Evolutionary conservation across 2,329 filamentous ascomycete species (phyloP).

Genomic region (Cladophialophora immunda): DNA sequence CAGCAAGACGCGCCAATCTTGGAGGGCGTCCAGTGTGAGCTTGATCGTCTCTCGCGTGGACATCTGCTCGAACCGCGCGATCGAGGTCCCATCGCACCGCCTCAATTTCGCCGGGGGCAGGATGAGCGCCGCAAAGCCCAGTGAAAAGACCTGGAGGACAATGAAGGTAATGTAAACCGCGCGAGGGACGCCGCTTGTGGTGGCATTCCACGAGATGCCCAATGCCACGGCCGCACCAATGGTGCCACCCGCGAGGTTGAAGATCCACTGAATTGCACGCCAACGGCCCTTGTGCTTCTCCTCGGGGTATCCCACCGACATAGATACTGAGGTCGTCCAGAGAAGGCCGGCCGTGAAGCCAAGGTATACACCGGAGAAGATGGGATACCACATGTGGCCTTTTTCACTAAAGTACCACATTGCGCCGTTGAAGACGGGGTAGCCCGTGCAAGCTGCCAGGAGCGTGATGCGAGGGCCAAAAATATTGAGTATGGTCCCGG

Average conservation of each 20-base stretch:
- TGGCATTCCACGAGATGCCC: conserved; percentile 17
- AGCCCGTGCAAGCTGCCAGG: conserved; percentile 14
- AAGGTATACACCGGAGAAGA: conserved; percentile 13
- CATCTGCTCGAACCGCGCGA: conserved; percentile 14
- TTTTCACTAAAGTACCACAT: conserved; percentile 16
- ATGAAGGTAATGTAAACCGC: conserved; percentile 22
- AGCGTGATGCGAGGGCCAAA: conserved; percentile 19
- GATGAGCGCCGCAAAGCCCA: conserved; percentile 12
- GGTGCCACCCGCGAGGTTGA: conserved; percentile 12
- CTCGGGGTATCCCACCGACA: conserved; percentile 13
- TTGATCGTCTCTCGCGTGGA: conserved; percentile 7
- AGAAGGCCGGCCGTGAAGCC: conserved; percentile 11
- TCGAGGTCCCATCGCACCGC: conserved; percentile 3
- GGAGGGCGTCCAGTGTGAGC: not conserved
- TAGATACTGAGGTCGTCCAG: conserved; percentile 18
- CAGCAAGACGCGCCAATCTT: conserved; percentile 7
- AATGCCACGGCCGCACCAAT: conserved; percentile 15
- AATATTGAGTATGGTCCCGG: conserved; percentile 17
- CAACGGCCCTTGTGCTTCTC: conserved; percentile 17
- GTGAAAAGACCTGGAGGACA: conserved; percentile 15
- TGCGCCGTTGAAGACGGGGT: conserved; percentile 17
- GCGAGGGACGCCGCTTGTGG: conserved; percentile 10
- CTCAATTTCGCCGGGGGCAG: conserved; percentile 13
- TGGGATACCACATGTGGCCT: conserved; percentile 19
- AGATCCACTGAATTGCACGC: conserved; percentile 20